phyloP scores from a whole-genome alignment of 1,284 basidiomycete genomes.

The Xanthoconium separans region DNA sequence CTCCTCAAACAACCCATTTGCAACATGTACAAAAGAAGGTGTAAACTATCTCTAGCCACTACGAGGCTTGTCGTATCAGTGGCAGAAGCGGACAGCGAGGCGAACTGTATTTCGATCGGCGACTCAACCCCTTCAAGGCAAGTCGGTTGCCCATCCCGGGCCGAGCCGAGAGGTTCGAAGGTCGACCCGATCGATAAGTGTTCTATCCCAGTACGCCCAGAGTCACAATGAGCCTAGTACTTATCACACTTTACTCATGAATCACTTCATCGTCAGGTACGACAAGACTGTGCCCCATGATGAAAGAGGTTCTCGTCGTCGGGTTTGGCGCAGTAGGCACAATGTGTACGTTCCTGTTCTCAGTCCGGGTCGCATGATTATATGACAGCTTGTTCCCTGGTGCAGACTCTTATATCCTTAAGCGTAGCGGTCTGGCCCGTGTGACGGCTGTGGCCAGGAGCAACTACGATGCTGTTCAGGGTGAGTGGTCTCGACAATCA shows the following conservation, averaged over 20 bases:
- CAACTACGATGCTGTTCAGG: conserved; percentile 61
- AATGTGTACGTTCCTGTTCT: conserved; percentile 42
- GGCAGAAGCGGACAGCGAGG: too few species aligned
- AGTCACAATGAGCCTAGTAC: not conserved
- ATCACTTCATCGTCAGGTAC: not conserved
- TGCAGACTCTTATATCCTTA: conserved; percentile 62
- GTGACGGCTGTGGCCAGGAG: conserved; percentile 76
- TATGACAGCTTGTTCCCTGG: not conserved
- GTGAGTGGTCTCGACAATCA: conserved; percentile 31
- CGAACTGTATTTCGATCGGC: too few species aligned
- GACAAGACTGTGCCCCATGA: conserved; percentile 3
- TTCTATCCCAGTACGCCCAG: too few species aligned
- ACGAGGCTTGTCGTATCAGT: too few species aligned
- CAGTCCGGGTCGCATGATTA: not conserved
- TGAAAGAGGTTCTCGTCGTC: conserved; percentile 54
- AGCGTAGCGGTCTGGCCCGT: conserved; percentile 58
- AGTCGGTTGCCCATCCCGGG: too few species aligned
- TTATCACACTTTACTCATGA: not conserved
- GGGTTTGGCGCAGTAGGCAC: conserved; percentile 60
- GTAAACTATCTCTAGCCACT: too few species aligned
- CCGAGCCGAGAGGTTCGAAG: too few species aligned
- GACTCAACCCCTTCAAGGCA: too few species aligned
- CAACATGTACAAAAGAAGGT: too few species aligned
- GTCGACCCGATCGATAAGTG: too few species aligned
- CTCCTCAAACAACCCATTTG: too few species aligned